Evolutionary conservation across 106 monocot species (phyloP).

Genomic region (Allium fistulosum): DNA sequence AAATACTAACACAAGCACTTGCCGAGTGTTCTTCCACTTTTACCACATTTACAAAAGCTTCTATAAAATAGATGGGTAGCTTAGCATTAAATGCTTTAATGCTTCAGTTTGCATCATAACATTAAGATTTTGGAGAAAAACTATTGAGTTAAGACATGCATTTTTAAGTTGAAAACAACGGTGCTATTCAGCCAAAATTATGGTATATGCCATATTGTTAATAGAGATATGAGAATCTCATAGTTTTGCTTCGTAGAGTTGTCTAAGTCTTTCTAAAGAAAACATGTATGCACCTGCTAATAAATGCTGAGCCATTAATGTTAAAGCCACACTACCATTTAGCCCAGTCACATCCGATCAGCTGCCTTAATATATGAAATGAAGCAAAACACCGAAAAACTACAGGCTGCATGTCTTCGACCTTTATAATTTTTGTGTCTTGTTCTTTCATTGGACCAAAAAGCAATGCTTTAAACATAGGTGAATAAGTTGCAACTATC

Average conservation of each 20-base stretch:
- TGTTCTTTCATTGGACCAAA: constrained; percentile 85
- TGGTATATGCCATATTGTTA: constrained; percentile 27
- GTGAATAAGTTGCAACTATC: constrained; percentile 73
- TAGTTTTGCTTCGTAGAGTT: no score
- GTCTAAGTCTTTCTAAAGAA: no score
- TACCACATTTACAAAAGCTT: no score
- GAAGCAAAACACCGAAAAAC: constrained; percentile 89
- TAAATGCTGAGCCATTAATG: no score
- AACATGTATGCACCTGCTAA: no score
- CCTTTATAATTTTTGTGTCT: constrained; percentile 51
- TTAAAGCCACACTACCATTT: no score
- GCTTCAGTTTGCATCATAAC: constrained; percentile 95
- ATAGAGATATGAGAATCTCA: constrained; percentile 23
- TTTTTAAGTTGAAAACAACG: constrained; percentile 73
- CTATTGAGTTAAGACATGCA: constrained; percentile 75
- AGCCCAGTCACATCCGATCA: constrained; percentile 78
- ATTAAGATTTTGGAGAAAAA: constrained; percentile 73
- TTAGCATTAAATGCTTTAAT: constrained; percentile 73
- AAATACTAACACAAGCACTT: no score
- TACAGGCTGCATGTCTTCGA: no score
- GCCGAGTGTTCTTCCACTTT: no score
- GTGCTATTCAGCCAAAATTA: constrained; percentile 59
- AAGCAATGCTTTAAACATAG: constrained; percentile 85
- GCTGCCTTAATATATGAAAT: constrained; percentile 83
- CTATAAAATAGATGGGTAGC: constrained; percentile 64